Conservation (phyloP, 1,139 yeast genomes). For the Yamadazyma sp. region DNA sequence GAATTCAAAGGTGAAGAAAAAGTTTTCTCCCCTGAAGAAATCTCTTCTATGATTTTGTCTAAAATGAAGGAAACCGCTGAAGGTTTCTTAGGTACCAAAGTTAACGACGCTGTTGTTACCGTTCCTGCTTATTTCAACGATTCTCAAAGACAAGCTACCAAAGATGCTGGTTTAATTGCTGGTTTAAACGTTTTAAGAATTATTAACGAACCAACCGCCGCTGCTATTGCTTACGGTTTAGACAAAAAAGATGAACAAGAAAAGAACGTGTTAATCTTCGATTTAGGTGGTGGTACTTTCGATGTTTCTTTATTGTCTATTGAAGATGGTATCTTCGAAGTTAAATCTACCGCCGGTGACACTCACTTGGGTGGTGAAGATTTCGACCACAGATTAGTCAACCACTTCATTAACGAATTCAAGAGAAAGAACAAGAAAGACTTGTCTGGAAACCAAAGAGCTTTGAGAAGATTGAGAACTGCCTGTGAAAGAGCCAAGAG, state of each 20-base stretch:
- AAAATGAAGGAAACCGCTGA: conserved; percentile 98
- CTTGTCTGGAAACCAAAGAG: conserved; percentile 89
- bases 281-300: conserved; percentile 98
- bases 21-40: conserved; percentile 95
- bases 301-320: conserved; percentile 92
- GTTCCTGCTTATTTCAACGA: conserved; percentile 98
- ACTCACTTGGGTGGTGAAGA: conserved; percentile 98
- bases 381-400: conserved; percentile 95
- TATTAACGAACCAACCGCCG: conserved; percentile 97
- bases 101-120: conserved; percentile 92
- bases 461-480: conserved; percentile 97
- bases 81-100: conserved; percentile 90
- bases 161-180: conserved; percentile 97
- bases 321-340: conserved; percentile 96
- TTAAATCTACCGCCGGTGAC: conserved; percentile 97
- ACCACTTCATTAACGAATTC: conserved; percentile 93
- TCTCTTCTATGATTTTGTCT: conserved; percentile 93
- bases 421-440: conserved; percentile 95
- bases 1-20: conserved; percentile 92
- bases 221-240: conserved; percentile 98
- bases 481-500: conserved; percentile 99
- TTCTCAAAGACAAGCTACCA: conserved; percentile 97
- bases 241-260: conserved; percentile 87
- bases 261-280: conserved; percentile 89
- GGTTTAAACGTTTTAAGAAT: conserved; percentile 95